Evolutionary conservation across 164 flowering plant genomes (phyloP).

Genomic region (Nelumbo lutea): DNA sequence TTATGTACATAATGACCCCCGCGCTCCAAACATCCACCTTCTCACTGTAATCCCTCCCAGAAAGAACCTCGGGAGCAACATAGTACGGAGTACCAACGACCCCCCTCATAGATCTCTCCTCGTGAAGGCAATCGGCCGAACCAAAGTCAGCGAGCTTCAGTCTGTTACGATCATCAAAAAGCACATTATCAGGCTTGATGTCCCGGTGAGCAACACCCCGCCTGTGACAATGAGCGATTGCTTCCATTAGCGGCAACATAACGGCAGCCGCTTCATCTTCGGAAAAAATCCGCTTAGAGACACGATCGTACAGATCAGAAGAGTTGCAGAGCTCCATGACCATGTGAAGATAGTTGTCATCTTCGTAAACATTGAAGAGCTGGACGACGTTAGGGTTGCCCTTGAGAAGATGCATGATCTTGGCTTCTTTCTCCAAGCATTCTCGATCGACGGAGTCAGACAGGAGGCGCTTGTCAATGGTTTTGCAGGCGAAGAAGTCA

Average conservation of each 20-base stretch:
- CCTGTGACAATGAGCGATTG: constrained; percentile 52
- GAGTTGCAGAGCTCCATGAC: constrained; percentile 48
- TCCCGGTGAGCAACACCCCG: constrained; percentile 61
- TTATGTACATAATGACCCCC: constrained; percentile 67
- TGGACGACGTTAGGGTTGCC: constrained; percentile 42
- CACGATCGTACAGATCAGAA: constrained; percentile 35
- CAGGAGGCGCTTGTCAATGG: constrained; percentile 40
- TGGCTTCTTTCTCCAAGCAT: constrained; percentile 62
- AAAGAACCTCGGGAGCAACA: constrained; percentile 80
- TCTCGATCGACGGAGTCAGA: constrained; percentile 49
- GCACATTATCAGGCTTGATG: constrained; percentile 65
- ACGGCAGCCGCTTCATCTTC: constrained; percentile 37
- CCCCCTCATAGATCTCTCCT: constrained; percentile 32
- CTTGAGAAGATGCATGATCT: constrained; percentile 40
- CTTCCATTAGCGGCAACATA: constrained; percentile 33
- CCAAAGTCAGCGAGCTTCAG: constrained; percentile 70
- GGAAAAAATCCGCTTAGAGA: constrained; percentile 20
- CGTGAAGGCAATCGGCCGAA: constrained; percentile 54
- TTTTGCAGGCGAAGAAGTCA: constrained; percentile 49
- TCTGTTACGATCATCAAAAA: constrained; percentile 36
- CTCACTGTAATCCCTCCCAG: constrained; percentile 59
- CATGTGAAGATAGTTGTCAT: constrained; percentile 35
- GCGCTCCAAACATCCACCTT: constrained; percentile 88
- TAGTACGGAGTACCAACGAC: constrained; percentile 87
- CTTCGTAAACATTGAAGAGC: constrained; percentile 39